phyloP scores from a whole-genome alignment of 2,329 filamentous ascomycete species.

The Penicillium sp. region DNA sequence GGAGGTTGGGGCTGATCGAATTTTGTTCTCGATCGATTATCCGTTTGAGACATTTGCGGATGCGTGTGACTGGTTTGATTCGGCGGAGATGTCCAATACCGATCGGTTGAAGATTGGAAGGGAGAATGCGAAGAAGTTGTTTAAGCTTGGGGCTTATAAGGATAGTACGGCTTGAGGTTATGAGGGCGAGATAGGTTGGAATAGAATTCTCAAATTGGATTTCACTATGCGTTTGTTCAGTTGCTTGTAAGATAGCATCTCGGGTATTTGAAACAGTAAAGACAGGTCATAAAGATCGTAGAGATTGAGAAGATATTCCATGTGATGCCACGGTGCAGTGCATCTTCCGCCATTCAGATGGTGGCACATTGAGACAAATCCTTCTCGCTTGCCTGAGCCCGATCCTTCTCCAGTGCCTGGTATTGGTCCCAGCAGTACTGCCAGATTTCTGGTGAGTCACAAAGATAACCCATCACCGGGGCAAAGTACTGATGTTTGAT shows the following conservation, averaged over 20 bases:
- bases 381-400: neutral
- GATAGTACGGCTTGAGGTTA: conserved; percentile 25
- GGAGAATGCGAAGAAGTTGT: conserved; percentile 47
- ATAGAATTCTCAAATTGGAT: neutral
- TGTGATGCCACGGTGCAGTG: neutral
- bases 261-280: neutral
- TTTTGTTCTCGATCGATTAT: conserved; percentile 43
- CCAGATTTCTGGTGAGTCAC: conserved; percentile 9
- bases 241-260: neutral
- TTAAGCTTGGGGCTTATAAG: conserved; percentile 35
- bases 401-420: neutral
- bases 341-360: neutral
- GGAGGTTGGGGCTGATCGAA: conserved; percentile 39
- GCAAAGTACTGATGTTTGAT: conserved; percentile 15
- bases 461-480: conserved; percentile 9
- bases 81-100: conserved; percentile 35
- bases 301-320: neutral
- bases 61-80: conserved; percentile 45
- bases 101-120: conserved; percentile 44
- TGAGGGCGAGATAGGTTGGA: neutral
- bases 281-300: neutral
- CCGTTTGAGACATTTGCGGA: conserved; percentile 41
- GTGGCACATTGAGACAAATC: neutral
- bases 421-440: neutral
- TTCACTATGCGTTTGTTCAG: neutral